phyloP scores from a whole-genome alignment of 2,329 filamentous ascomycete genomes.

The Botrytis paeoniae region DNA sequence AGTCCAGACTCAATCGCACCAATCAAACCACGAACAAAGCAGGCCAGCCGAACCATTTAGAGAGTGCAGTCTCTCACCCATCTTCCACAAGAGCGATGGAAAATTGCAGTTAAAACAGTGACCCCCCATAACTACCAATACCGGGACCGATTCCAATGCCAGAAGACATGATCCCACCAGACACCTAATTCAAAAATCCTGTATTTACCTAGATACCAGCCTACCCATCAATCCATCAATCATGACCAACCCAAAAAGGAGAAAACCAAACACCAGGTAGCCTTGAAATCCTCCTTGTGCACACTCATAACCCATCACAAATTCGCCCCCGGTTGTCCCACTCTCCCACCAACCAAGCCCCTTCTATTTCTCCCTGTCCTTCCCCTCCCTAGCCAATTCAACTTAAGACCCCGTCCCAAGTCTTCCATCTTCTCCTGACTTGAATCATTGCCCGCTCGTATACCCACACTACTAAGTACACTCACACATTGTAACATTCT shows the following conservation, averaged over 20 bases:
- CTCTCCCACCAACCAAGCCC: slow-evolving; percentile 65
- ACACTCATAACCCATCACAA: neutral
- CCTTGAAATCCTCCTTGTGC: neutral
- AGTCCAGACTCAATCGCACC: neutral
- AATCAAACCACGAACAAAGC: neutral
- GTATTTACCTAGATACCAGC: neutral
- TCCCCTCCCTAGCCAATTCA: slow-evolving; percentile 93
- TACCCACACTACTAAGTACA: slow-evolving; percentile 73
- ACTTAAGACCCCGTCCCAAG: slow-evolving; percentile 81
- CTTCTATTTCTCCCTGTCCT: slow-evolving; percentile 84
- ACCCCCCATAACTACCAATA: neutral
- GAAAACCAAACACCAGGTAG: neutral
- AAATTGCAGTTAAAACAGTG: neutral
- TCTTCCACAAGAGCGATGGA: neutral
- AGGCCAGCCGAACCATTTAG: neutral
- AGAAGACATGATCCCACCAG: slow-evolving; percentile 9
- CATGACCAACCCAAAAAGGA: neutral
- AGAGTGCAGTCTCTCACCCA: neutral
- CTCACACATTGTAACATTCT: slow-evolving; percentile 95
- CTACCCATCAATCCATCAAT: neutral
- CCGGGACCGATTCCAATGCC: slow-evolving; percentile 2
- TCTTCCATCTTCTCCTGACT: slow-evolving; percentile 77
- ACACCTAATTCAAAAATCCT: neutral
- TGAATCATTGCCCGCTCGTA: slow-evolving; percentile 54
- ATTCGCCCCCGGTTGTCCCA: slow-evolving; percentile 18